Conservation (phyloP, 83 land plant genomes). For the Thuja plicata region DNA sequence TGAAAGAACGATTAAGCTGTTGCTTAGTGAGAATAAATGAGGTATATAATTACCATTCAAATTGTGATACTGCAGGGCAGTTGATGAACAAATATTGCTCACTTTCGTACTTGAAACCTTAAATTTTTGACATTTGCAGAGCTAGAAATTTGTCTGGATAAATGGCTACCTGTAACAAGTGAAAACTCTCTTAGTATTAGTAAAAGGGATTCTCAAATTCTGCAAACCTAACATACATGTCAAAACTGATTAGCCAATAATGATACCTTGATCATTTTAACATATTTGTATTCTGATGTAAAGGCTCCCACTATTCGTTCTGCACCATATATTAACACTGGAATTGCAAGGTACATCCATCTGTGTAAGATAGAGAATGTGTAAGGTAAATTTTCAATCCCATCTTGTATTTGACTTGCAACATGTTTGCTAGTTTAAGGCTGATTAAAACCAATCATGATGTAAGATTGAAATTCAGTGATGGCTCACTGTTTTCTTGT, state of each 20-base stretch:
- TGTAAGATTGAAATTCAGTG: neutral
- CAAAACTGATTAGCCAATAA: neutral
- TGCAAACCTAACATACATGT: neutral
- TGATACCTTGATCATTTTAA: conserved; percentile 47
- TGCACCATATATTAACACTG: conserved; percentile 49
- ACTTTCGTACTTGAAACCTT: conserved; percentile 77
- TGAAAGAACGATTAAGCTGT: neutral
- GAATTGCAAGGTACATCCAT: conserved; percentile 77
- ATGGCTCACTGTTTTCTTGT: conserved; percentile 64
- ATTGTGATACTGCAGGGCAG: conserved; percentile 73
- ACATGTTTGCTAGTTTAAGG: neutral
- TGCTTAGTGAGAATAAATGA: neutral
- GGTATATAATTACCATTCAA: conserved; percentile 65
- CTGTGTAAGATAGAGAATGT: conserved; percentile 35
- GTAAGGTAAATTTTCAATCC: neutral
- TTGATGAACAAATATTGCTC: conserved; percentile 87
- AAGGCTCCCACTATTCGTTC: conserved; percentile 51
- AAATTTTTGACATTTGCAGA: conserved; percentile 75
- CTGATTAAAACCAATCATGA: neutral
- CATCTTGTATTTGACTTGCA: neutral
- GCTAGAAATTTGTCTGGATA: conserved; percentile 82
- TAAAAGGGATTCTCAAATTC: neutral
- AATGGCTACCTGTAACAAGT: conserved; percentile 54
- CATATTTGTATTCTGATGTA: conserved; percentile 46
- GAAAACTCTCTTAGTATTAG: neutral